phyloP scores from a whole-genome alignment of 2,329 filamentous ascomycete genomes.

The Leptographium galeiforme region DNA sequence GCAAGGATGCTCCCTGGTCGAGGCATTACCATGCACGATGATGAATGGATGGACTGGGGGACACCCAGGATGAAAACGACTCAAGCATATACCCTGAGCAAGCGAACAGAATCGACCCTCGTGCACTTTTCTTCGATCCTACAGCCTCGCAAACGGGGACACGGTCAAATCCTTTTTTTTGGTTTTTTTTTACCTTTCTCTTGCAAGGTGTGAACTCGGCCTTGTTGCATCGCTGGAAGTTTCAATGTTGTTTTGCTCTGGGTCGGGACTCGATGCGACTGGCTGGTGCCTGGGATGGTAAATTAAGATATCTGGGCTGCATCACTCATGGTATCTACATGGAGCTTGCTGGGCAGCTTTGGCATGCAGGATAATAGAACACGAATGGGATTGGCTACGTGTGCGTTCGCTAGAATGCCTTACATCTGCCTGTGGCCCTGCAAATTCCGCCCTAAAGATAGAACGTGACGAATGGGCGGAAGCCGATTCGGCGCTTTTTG shows the following conservation, averaged over 20 bases:
- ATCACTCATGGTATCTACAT: too few species aligned
- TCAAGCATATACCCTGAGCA: neutral
- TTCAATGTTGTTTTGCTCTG: too few species aligned
- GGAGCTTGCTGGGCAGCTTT: too few species aligned
- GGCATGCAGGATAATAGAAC: neutral
- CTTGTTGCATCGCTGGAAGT: too few species aligned
- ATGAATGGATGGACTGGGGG: neutral
- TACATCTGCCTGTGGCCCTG: neutral
- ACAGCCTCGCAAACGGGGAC: neutral
- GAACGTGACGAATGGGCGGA: constrained; percentile 8
- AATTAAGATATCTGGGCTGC: too few species aligned
- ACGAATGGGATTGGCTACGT: too few species aligned
- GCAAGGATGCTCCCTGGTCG: too few species aligned
- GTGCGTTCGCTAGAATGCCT: too few species aligned
- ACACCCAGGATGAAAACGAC: neutral
- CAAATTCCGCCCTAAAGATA: neutral
- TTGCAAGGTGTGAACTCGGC: too few species aligned
- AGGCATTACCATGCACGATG: neutral
- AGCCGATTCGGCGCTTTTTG: constrained; percentile 7
- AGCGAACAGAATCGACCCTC: neutral
- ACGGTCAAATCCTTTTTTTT: neutral
- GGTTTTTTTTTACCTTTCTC: neutral
- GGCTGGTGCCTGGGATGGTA: too few species aligned
- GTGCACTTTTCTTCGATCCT: too few species aligned
- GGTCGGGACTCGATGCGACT: too few species aligned